phyloP scores from a whole-genome alignment of 176 grass and related monocot species.

The Alloteropsis semialata region DNA sequence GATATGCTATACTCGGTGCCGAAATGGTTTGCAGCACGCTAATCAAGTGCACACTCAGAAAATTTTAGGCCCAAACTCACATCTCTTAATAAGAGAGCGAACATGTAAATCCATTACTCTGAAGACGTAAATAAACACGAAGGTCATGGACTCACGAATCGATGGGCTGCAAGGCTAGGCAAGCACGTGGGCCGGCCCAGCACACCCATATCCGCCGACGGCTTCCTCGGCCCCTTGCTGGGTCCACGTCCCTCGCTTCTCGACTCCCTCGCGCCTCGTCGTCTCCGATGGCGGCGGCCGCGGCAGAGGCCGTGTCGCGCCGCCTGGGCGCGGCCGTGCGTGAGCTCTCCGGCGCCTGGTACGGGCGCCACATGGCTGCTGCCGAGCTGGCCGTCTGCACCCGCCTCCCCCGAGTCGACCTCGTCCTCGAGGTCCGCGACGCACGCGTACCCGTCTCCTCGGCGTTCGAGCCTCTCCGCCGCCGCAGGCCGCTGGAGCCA shows the following conservation, averaged over 20 bases:
- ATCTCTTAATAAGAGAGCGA: too few species aligned
- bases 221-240: neutral
- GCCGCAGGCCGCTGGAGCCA: conserved; percentile 7
- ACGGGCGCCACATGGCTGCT: conserved; percentile 53
- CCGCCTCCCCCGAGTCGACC: conserved; percentile 61
- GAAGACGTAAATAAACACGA: too few species aligned
- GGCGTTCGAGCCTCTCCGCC: conserved; percentile 33
- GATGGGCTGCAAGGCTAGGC: too few species aligned
- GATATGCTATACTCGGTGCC: too few species aligned
- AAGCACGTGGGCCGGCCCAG: too few species aligned
- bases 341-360: conserved; percentile 43
- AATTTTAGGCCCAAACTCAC: too few species aligned
- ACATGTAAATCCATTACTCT: too few species aligned
- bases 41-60: too few species aligned
- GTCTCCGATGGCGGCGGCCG: conserved; percentile 25
- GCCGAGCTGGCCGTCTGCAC: conserved; percentile 52
- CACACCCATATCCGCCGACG: neutral
- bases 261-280: neutral
- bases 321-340: conserved; percentile 39
- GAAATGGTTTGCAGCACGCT: too few species aligned
- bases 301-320: conserved; percentile 37
- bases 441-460: conserved; percentile 61
- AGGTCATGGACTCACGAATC: too few species aligned
- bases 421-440: conserved; percentile 68
- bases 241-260: too few species aligned